A percentile compares a stretch with the other conserved stretches of the same genome.
Evolutionary conservation across 495 filamentous ascomycete species (phyloP).

Genomic region (Evernia prunastri): DNA sequence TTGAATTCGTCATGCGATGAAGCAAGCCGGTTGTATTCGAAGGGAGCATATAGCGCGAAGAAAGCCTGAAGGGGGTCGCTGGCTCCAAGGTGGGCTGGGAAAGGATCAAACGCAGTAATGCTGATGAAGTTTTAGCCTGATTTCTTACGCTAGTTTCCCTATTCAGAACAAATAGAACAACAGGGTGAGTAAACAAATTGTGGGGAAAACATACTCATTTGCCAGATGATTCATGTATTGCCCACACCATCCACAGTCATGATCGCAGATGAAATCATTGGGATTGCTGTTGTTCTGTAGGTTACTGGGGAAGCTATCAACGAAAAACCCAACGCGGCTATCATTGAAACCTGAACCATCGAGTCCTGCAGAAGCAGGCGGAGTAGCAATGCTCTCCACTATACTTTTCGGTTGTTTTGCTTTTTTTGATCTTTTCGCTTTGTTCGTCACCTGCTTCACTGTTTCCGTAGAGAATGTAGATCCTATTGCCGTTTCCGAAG

Average conservation of each 20-base stretch:
- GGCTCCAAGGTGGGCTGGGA: background rate
- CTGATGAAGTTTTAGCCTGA: background rate
- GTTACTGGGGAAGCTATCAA: background rate
- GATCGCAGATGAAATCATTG: slow-evolving; percentile 4
- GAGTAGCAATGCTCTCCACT: background rate
- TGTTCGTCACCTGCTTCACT: too few species aligned
- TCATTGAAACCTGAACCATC: background rate
- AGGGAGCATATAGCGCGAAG: slow-evolving; percentile 3
- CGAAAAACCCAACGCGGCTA: background rate
- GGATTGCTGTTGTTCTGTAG: background rate
- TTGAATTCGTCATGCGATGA: slow-evolving; percentile 6
- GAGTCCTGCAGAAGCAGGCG: background rate
- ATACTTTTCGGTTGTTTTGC: background rate
- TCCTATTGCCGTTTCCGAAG: background rate
- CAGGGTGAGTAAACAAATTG: too few species aligned
- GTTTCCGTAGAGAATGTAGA: background rate
- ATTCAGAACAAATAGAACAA: too few species aligned
- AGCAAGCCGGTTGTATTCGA: slow-evolving; percentile 4
- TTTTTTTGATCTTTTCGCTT: too few species aligned
- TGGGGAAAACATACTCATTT: background rate
- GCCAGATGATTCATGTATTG: background rate
- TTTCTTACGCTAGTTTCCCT: background rate
- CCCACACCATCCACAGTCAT: slow-evolving; percentile 5
- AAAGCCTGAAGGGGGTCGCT: slow-evolving; percentile 7
- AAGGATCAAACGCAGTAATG: background rate